These are phyloP conservation scores for Pseudonitzschia multiseries DNA, from an alignment of 108 stramenopile genomes.

Conservation along the genomic window DNA sequence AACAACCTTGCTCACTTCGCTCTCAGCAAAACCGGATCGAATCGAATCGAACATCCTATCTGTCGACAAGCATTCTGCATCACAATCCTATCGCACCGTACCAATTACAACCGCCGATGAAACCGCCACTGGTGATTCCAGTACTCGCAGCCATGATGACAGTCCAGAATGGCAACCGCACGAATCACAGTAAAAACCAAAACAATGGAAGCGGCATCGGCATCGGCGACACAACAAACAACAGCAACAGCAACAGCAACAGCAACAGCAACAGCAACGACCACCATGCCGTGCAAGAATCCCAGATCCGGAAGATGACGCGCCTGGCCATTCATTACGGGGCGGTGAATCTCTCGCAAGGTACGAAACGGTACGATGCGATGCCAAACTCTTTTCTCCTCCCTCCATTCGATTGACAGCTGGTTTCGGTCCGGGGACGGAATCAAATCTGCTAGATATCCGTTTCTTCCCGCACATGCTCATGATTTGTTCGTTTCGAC, in stretches of 20 bases:
- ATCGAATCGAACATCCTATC: not conserved
- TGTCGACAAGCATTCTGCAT: no score
- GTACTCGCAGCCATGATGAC: no score
- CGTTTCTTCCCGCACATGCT: no score
- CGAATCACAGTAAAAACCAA: not conserved
- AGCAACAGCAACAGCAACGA: not conserved
- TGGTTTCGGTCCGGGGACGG: no score
- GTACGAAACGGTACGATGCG: not conserved
- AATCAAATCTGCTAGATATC: no score
- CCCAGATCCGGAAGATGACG: conserved; percentile 72
- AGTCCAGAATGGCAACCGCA: not conserved
- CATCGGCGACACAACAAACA: no score
- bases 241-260: not conserved
- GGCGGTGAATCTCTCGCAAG: conserved; percentile 65
- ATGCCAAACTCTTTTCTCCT: no score
- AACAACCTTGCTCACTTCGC: no score
- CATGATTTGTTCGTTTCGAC: no score
- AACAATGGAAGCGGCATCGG: no score
- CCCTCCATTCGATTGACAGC: no score
- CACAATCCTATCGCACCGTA: not conserved
- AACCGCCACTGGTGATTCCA: not conserved
- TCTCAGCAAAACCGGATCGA: no score
- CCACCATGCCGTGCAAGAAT: conserved; percentile 44
- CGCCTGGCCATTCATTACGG: conserved; percentile 54
- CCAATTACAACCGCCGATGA: not conserved